Conservation (phyloP, 2,329 filamentous ascomycete genomes). For the Cladorrhinum sp. region DNA sequence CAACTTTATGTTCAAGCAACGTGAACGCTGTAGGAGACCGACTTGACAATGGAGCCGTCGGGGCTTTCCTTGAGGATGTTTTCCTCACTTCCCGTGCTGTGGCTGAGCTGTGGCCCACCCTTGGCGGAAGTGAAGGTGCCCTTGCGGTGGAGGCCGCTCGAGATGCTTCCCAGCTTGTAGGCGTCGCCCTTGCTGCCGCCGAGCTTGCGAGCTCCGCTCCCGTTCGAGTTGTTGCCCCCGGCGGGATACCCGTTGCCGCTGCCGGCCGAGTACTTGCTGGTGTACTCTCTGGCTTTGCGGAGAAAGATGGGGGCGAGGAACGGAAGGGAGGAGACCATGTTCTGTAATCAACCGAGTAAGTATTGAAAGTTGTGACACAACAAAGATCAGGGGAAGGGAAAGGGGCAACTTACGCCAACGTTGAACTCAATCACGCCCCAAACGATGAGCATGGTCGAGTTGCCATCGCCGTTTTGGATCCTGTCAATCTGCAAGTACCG, state of each 20-base stretch:
- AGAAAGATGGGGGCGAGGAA: slow-evolving; percentile 45
- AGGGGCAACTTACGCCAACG: slow-evolving; percentile 44
- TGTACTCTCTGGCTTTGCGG: slow-evolving; percentile 42
- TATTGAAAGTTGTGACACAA: not conserved
- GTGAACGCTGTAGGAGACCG: slow-evolving; percentile 41
- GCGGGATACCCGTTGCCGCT: slow-evolving; percentile 25
- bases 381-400: not conserved
- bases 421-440: slow-evolving; percentile 59
- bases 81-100: slow-evolving; percentile 36
- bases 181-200: slow-evolving; percentile 26
- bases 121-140: slow-evolving; percentile 30
- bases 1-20: slow-evolving; percentile 28
- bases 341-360: slow-evolving; percentile 31
- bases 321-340: slow-evolving; percentile 46
- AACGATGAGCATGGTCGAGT: slow-evolving; percentile 54
- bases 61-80: slow-evolving; percentile 34
- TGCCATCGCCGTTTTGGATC: slow-evolving; percentile 49
- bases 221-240: slow-evolving; percentile 9
- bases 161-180: slow-evolving; percentile 40
- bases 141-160: slow-evolving; percentile 29
- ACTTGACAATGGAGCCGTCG: slow-evolving; percentile 40
- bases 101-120: slow-evolving; percentile 1
- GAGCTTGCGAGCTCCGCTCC: slow-evolving; percentile 13
- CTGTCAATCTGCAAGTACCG: slow-evolving; percentile 50
- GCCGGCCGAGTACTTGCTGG: slow-evolving; percentile 32